Conservation (phyloP, 306 rosid genomes). For the Lotus japonicus region DNA sequence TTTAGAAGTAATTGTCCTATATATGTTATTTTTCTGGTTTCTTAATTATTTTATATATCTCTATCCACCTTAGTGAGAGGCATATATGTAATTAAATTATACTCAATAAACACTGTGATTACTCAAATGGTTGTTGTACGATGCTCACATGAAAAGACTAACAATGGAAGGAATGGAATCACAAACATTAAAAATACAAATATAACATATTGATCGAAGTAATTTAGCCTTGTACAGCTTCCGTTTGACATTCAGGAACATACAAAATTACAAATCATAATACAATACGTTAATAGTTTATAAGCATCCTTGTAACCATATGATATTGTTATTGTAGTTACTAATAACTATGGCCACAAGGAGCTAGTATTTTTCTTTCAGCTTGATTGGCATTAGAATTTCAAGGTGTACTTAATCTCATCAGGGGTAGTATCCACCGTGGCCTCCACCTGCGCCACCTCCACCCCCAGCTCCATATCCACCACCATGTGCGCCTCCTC, state of each 20-base stretch:
- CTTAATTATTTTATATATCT: too few species aligned
- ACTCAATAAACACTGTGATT: too few species aligned
- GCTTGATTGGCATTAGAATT: not conserved
- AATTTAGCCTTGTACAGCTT: not conserved
- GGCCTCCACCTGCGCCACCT: not conserved
- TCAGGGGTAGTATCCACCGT: not conserved
- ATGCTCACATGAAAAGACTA: too few species aligned
- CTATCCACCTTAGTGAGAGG: too few species aligned
- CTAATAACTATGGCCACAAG: not conserved
- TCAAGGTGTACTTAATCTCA: not conserved
- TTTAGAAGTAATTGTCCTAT: too few species aligned
- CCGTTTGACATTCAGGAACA: not conserved
- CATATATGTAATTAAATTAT: too few species aligned
- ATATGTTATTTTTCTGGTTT: too few species aligned
- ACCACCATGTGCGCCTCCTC: slow-evolving; percentile 3
- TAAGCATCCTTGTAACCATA: slow-evolving; percentile 14
- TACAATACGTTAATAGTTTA: not conserved
- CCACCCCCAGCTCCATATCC: slow-evolving; percentile 25
- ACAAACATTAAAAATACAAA: not conserved
- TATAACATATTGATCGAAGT: not conserved
- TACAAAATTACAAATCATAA: not conserved
- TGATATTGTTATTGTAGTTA: slow-evolving; percentile 16
- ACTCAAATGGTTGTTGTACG: too few species aligned
- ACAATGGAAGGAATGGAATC: not conserved
- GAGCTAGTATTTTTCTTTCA: not conserved